Conservation (phyloP, 768 basidiomycete genomes). For the Boletus sp. region DNA sequence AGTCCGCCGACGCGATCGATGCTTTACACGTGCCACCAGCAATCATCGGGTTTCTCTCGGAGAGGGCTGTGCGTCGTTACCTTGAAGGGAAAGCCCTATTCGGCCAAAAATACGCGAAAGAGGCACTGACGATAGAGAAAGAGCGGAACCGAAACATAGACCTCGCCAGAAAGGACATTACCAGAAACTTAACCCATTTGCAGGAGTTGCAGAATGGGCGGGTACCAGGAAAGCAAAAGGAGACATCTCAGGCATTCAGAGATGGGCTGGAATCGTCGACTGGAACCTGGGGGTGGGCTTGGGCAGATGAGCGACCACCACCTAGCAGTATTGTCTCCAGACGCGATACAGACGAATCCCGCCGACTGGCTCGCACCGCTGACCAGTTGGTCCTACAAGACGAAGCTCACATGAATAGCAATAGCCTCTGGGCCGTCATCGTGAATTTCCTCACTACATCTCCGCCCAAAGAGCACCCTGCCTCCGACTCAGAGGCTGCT, state of each 20-base stretch:
- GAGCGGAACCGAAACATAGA: slow-evolving; percentile 63
- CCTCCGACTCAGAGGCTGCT: slow-evolving; percentile 14
- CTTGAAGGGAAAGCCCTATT: slow-evolving; percentile 56
- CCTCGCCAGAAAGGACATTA: slow-evolving; percentile 59
- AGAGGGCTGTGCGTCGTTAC: slow-evolving; percentile 74
- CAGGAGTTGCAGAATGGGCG: slow-evolving; percentile 16
- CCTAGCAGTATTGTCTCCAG: slow-evolving; percentile 90
- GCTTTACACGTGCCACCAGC: slow-evolving; percentile 64
- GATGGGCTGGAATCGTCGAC: slow-evolving; percentile 40
- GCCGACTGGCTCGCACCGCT: slow-evolving; percentile 67
- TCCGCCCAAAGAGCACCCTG: slow-evolving; percentile 42
- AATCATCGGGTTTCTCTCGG: slow-evolving; percentile 71
- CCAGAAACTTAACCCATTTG: slow-evolving; percentile 51
- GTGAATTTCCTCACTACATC: slow-evolving; percentile 59
- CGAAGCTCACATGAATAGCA: slow-evolving; percentile 56
- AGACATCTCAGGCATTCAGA: slow-evolving; percentile 19
- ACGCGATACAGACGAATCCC: slow-evolving; percentile 79
- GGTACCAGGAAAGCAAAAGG: slow-evolving; percentile 21
- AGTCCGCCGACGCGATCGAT: slow-evolving; percentile 61
- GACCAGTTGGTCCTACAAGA: slow-evolving; percentile 62
- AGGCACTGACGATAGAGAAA: slow-evolving; percentile 58
- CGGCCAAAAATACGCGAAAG: slow-evolving; percentile 63
- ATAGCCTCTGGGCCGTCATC: slow-evolving; percentile 68
- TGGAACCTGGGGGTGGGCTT: slow-evolving; percentile 75
- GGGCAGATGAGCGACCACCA: slow-evolving; percentile 85